Percentiles rank a stretch among this genome's conserved stretches.
Evolutionary conservation across 129 eudicot genomes (phyloP).

Genomic region (Solidago caesia): DNA sequence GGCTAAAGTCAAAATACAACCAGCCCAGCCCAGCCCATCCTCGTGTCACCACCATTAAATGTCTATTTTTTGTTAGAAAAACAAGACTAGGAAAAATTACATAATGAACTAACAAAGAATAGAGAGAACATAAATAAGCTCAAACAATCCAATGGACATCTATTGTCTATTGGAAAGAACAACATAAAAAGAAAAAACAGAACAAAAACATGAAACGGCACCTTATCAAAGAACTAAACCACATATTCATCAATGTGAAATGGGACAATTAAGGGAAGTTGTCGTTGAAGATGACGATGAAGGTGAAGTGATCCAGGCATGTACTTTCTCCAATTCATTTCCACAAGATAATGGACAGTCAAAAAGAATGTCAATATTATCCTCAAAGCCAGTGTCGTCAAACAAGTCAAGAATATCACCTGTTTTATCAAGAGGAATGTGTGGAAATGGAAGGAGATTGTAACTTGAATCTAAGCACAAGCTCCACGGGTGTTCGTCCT

Average conservation of each 20-base stretch:
- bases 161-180: too few species aligned
- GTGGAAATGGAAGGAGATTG: constrained; percentile 49
- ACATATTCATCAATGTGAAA: constrained; percentile 19
- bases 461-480: constrained; percentile 47
- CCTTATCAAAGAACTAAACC: constrained; percentile 25
- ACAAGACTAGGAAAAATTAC: too few species aligned
- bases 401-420: constrained; percentile 47
- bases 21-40: too few species aligned
- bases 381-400: constrained; percentile 52
- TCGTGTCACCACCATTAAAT: too few species aligned
- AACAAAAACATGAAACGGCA: constrained; percentile 18
- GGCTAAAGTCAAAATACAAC: too few species aligned
- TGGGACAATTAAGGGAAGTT: constrained; percentile 32
- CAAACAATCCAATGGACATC: too few species aligned
- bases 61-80: too few species aligned
- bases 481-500: constrained; percentile 63
- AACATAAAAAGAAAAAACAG: not conserved
- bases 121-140: too few species aligned
- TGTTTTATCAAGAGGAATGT: constrained; percentile 43
- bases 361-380: constrained; percentile 49
- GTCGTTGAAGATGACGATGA: constrained; percentile 46
- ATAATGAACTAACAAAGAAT: too few species aligned
- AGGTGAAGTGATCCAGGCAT: constrained; percentile 27
- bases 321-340: constrained; percentile 29
- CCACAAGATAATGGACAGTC: constrained; percentile 29